These are phyloP conservation scores for Auriscalpium vulgare DNA, from an alignment of 768 basidiomycete genomes.

Conservation along the genomic window DNA sequence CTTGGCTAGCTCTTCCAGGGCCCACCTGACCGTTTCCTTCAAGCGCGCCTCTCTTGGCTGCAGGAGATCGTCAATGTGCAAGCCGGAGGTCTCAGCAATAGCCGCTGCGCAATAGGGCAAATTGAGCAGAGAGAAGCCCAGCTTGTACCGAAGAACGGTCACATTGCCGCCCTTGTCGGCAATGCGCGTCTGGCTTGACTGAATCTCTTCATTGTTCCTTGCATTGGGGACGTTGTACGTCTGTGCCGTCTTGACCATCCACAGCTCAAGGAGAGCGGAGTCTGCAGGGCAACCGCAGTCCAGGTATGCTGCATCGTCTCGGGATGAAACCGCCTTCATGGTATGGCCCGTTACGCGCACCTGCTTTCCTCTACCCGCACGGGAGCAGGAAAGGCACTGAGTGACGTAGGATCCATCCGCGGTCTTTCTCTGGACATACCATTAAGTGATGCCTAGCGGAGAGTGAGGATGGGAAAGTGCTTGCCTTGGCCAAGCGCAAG, in stretches of 20 bases:
- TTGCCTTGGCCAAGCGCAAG: not conserved
- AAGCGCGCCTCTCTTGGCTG: not conserved
- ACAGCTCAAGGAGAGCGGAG: not conserved
- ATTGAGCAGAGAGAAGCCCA: not conserved
- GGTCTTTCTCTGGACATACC: not conserved
- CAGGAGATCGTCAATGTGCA: not conserved
- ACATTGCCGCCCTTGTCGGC: too few relatives aligned
- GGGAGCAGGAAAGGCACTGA: not conserved
- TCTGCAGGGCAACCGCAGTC: not conserved
- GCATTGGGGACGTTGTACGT: not conserved
- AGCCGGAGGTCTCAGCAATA: not conserved
- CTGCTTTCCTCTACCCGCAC: not conserved
- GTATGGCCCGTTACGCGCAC: not conserved
- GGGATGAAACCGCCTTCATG: not conserved
- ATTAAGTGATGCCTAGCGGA: not conserved
- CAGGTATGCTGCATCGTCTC: not conserved
- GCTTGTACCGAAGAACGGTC: not conserved
- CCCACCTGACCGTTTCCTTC: not conserved
- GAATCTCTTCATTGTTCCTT: not conserved
- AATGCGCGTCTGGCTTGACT: not conserved
- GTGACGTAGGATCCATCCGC: not conserved
- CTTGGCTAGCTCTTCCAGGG: not conserved
- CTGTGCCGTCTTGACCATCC: not conserved
- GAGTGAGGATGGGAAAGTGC: not conserved
- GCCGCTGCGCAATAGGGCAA: not conserved